Percentiles rank a stretch among this genome's conserved stretches.
Evolutionary conservation across 129 eudicot species (phyloP).

Genomic region (Solidago caesia): DNA sequence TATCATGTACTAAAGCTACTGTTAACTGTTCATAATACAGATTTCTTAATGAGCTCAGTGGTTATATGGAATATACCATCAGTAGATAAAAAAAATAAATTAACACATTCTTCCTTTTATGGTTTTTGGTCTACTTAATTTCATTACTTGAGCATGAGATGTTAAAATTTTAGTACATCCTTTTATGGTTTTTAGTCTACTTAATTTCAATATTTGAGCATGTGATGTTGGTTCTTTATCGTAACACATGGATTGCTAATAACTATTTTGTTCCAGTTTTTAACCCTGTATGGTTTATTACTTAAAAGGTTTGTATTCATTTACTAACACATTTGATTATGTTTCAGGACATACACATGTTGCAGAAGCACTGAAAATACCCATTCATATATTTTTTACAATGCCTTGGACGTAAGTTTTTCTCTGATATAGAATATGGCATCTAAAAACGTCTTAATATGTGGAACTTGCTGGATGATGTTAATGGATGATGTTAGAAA

Average conservation of each 20-base stretch:
- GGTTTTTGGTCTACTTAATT: too few relatives aligned
- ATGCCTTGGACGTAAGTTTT: conserved; percentile 99
- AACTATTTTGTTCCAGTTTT: conserved; percentile 3
- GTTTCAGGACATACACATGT: conserved; percentile 93
- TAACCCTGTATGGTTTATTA: not conserved
- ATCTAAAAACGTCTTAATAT: not conserved
- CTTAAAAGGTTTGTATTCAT: not conserved
- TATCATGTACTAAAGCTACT: not conserved
- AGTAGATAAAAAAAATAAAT: too few relatives aligned
- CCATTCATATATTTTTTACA: conserved; percentile 94
- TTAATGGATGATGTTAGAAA: not conserved
- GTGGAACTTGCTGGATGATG: not conserved
- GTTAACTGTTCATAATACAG: too few relatives aligned
- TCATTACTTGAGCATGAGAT: too few relatives aligned
- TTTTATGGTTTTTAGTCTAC: too few relatives aligned
- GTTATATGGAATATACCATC: too few relatives aligned
- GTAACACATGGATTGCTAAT: not conserved
- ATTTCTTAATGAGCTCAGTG: too few relatives aligned
- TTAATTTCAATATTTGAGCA: not conserved
- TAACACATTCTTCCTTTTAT: too few relatives aligned
- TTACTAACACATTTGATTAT: conserved; percentile 15
- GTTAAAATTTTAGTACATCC: too few relatives aligned
- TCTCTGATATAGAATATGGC: not conserved
- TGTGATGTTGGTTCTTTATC: not conserved
- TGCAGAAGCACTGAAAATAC: conserved; percentile 93